Percentiles rank a stretch among this genome's conserved stretches.
Evolutionary conservation across 2,329 filamentous ascomycete genomes (phyloP).

Genomic region (Xylaria sp.): DNA sequence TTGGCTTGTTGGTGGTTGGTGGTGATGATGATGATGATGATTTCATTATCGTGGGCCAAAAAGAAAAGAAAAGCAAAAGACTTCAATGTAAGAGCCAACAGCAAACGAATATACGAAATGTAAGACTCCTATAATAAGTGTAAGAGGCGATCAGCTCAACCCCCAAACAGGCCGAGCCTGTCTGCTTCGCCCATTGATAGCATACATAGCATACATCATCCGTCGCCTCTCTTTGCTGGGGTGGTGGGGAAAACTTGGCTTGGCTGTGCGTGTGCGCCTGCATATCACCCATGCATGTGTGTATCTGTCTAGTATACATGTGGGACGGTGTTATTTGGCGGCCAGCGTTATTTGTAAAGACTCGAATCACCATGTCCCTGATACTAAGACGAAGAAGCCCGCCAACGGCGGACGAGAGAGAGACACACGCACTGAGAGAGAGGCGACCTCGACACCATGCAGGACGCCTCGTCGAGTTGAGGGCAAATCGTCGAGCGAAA

Average conservation of each 20-base stretch:
- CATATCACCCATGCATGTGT: conserved; percentile 28
- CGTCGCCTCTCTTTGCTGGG: conserved; percentile 17
- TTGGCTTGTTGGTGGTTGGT: conserved; percentile 18
- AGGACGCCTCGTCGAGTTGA: conserved; percentile 33
- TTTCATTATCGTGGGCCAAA: conserved; percentile 6
- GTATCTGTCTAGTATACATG: conserved; percentile 23
- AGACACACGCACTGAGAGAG: conserved; percentile 17
- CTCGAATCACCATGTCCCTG: conserved; percentile 25
- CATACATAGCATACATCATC: conserved; percentile 20
- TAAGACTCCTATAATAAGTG: conserved; percentile 14
- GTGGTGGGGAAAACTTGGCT: conserved; percentile 32
- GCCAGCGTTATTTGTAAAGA: conserved; percentile 30
- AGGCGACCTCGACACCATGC: conserved; percentile 29
- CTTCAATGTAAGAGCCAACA: conserved; percentile 12
- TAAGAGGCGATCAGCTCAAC: conserved; percentile 4
- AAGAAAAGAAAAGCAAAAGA: conserved; percentile 6
- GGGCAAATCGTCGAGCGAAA: conserved; percentile 32
- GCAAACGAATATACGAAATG: not conserved
- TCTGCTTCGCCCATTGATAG: conserved; percentile 22
- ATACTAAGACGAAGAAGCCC: conserved; percentile 5
- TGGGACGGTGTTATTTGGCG: conserved; percentile 28
- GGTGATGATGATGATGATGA: not conserved
- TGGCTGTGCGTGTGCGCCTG: conserved; percentile 33
- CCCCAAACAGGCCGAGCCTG: conserved; percentile 7
- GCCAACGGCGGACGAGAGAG: conserved; percentile 25